These are phyloP conservation scores for Alloteropsis angusta DNA, from an alignment of 202 grass and related monocot genomes.

Conservation along the genomic window DNA sequence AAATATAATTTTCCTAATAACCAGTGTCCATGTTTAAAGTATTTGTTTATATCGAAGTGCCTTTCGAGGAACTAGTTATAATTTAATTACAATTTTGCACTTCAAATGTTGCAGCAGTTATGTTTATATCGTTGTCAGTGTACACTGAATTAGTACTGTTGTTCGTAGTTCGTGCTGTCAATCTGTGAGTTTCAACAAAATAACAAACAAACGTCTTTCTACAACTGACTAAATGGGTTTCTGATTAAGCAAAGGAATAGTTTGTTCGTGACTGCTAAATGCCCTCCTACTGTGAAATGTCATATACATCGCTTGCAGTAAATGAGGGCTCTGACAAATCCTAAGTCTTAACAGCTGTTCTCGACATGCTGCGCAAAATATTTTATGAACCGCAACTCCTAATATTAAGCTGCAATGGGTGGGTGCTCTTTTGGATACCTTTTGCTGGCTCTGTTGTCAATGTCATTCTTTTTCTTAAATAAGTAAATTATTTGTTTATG, in stretches of 20 bases:
- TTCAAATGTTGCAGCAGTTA: background rate
- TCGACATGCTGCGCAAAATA: background rate
- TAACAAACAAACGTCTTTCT: background rate
- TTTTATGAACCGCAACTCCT: background rate
- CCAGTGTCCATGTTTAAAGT: background rate
- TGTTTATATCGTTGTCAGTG: background rate
- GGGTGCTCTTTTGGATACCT: background rate
- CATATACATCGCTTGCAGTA: background rate
- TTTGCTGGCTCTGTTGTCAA: background rate
- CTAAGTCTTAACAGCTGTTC: background rate
- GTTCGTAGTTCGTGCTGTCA: background rate
- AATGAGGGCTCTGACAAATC: background rate
- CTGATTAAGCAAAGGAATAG: background rate
- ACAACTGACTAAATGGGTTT: background rate
- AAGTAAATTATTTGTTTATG: background rate
- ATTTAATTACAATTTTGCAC: background rate
- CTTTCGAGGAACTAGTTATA: background rate
- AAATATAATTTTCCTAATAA: background rate
- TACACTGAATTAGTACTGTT: background rate
- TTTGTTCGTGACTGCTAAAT: background rate
- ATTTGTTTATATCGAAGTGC: background rate
- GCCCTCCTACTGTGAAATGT: background rate
- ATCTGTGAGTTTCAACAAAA: background rate
- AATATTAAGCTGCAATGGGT: background rate
- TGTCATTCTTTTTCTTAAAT: constrained; percentile 2